Conservation (phyloP, 352 stramenopile genomes). For the Phytophthora tentaculata region DNA sequence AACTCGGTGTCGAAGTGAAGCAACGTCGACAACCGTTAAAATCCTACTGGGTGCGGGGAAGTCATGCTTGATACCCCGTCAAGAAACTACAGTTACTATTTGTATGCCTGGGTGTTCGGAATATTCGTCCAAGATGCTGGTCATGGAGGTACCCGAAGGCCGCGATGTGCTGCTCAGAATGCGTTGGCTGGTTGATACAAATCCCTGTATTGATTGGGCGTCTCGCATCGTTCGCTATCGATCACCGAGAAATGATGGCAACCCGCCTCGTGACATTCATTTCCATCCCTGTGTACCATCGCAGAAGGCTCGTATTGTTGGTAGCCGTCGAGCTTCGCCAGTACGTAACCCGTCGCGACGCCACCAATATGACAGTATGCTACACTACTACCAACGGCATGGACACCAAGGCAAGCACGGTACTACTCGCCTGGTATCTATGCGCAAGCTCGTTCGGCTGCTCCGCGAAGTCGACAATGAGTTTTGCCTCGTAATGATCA, state of each 20-base stretch:
- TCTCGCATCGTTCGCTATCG: too few relatives aligned
- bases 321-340: not conserved
- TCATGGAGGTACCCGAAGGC: too few relatives aligned
- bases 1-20: not conserved
- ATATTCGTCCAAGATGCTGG: too few relatives aligned
- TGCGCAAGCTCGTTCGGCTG: not conserved
- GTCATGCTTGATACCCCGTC: too few relatives aligned
- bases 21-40: not conserved
- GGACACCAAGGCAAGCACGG: not conserved
- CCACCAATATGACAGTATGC: not conserved
- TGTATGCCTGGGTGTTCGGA: too few relatives aligned
- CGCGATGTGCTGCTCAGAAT: too few relatives aligned
- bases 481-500: slow-evolving; percentile 4
- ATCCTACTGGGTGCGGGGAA: not conserved
- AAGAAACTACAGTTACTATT: too few relatives aligned
- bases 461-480: slow-evolving; percentile 10
- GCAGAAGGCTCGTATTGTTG: not conserved
- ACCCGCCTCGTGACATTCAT: not conserved
- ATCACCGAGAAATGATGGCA: not conserved
- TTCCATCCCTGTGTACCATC: not conserved
- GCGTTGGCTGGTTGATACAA: too few relatives aligned
- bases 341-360: not conserved
- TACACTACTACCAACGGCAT: not conserved
- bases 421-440: not conserved
- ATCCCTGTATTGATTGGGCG: too few relatives aligned